Conservation (phyloP, 2,329 filamentous ascomycete genomes). For the Colletotrichum lentis region DNA sequence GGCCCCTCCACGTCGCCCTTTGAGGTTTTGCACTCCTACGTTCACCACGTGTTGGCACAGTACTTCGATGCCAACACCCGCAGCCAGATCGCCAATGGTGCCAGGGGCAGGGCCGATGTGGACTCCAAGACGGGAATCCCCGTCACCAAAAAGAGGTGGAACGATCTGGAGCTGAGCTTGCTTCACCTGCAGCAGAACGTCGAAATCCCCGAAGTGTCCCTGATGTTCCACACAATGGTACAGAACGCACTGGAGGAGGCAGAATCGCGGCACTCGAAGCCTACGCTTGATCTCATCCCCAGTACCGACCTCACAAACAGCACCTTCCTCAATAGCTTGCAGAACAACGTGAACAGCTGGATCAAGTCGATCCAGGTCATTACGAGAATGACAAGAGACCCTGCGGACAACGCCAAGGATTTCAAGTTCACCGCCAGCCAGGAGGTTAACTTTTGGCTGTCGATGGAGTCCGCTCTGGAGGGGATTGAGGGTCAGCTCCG, state of each 20-base stretch:
- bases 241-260: conserved; percentile 86
- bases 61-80: conserved; percentile 98
- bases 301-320: conserved; percentile 82
- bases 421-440: conserved; percentile 79
- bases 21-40: conserved; percentile 88
- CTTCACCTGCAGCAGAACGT: conserved; percentile 96
- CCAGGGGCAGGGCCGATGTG: conserved; percentile 79
- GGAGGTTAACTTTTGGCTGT: conserved; percentile 99
- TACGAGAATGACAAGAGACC: conserved; percentile 91
- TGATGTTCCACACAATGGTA: conserved; percentile 88
- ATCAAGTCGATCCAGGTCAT: conserved; percentile 98
- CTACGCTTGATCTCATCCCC: conserved; percentile 82
- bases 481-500: conserved; percentile 88
- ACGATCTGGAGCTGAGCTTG: conserved; percentile 89
- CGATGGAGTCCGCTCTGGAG: conserved; percentile 93
- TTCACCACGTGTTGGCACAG: conserved; percentile 90
- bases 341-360: conserved; percentile 95
- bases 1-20: conserved; percentile 81
- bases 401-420: conserved; percentile 64
- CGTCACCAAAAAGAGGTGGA: conserved; percentile 96
- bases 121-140: conserved; percentile 95
- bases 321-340: conserved; percentile 90
- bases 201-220: conserved; percentile 90
- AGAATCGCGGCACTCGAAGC: conserved; percentile 68
- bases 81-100: conserved; percentile 70